Conservation (phyloP, 179 eudicot species). For the Silene noctiflora region DNA sequence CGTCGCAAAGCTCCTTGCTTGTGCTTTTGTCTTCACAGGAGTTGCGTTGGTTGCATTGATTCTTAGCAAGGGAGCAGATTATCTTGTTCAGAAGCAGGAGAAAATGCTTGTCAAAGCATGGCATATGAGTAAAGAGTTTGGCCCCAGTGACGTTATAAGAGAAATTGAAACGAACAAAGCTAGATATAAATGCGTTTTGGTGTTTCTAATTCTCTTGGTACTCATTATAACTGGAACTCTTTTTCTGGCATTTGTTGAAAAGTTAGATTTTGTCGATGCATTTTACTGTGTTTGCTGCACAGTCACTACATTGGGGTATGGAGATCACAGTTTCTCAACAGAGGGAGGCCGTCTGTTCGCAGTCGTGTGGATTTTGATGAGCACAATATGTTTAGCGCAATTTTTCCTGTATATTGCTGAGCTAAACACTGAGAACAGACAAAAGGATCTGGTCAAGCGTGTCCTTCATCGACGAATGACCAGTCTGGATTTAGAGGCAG, state of each 20-base stretch:
- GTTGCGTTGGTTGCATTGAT: slow-evolving; percentile 58
- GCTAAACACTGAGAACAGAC: slow-evolving; percentile 53
- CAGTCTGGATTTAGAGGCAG: slow-evolving; percentile 56
- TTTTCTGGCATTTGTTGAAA: slow-evolving; percentile 45
- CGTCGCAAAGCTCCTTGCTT: slow-evolving; percentile 54
- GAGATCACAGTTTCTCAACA: slow-evolving; percentile 64
- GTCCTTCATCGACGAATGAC: slow-evolving; percentile 54
- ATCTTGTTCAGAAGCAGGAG: slow-evolving; percentile 63
- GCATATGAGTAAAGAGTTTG: slow-evolving; percentile 29
- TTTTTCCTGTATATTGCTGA: slow-evolving; percentile 64
- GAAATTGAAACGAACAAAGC: slow-evolving; percentile 46
- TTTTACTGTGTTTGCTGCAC: slow-evolving; percentile 83
- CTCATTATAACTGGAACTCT: slow-evolving; percentile 41
- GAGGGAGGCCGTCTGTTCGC: slow-evolving; percentile 65
- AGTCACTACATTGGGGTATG: slow-evolving; percentile 73
- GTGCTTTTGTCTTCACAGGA: slow-evolving; percentile 61
- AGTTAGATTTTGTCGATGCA: slow-evolving; percentile 47
- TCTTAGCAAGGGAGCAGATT: slow-evolving; percentile 70
- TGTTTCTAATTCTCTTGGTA: slow-evolving; percentile 37
- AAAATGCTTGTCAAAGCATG: slow-evolving; percentile 43
- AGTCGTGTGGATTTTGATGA: slow-evolving; percentile 55
- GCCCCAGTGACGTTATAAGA: slow-evolving; percentile 36
- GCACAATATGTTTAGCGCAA: slow-evolving; percentile 63
- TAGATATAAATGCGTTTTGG: slow-evolving; percentile 43
- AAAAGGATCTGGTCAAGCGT: slow-evolving; percentile 36